Conservation (phyloP, 345 rosid species). For the Linum tenue region DNA sequence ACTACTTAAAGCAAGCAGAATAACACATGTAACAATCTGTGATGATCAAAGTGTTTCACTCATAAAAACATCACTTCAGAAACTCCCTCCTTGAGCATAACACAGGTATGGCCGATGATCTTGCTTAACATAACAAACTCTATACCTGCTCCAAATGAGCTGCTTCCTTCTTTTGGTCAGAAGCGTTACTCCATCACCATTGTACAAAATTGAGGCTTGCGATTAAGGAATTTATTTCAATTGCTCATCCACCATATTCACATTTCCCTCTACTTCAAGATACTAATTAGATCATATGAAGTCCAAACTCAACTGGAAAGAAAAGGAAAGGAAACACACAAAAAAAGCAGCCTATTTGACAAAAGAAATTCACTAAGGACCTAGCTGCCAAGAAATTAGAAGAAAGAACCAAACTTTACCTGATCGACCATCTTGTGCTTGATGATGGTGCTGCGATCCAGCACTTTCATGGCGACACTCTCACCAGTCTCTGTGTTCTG, state of each 20-base stretch:
- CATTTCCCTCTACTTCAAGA: no score
- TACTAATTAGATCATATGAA: no score
- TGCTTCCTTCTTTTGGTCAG: no score
- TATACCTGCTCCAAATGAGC: no score
- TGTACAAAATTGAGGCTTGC: no score
- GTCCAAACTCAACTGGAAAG: no score
- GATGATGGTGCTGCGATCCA: slow-evolving; percentile 78
- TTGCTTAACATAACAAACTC: no score
- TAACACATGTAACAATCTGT: background rate
- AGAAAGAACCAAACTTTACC: slow-evolving; percentile 30
- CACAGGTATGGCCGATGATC: background rate
- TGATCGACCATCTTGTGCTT: slow-evolving; percentile 96
- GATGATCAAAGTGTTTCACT: background rate
- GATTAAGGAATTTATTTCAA: no score
- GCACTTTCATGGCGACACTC: slow-evolving; percentile 95
- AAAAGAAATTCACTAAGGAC: background rate
- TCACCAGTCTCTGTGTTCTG: slow-evolving; percentile 97
- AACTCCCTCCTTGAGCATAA: background rate
- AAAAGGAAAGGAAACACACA: background rate
- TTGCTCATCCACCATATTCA: no score
- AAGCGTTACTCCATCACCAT: no score
- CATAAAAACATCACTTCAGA: background rate
- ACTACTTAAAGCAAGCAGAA: background rate
- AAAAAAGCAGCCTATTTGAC: background rate
- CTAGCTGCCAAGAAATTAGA: no score